Evolutionary conservation across 2,329 filamentous ascomycete genomes (phyloP), one percentile per base, ranked within the genome.

Genomic region (Hypoxylon sp.): DNA sequence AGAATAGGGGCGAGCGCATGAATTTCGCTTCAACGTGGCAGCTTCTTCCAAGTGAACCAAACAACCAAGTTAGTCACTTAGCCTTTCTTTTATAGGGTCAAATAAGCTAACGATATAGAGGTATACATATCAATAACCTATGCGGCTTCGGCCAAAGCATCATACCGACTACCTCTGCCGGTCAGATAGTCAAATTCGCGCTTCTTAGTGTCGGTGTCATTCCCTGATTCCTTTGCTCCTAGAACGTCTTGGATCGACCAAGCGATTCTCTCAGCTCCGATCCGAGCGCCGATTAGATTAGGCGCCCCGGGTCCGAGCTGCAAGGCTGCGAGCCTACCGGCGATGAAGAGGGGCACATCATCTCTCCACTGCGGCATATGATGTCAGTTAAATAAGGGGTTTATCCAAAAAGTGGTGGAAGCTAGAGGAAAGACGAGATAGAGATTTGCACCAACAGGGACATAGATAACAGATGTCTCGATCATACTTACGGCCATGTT

Each of bases 281-380:
- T 74, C 68, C 91, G 85, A 2, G 91, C 91, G 0, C 92, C 92
- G 26, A 91, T 91, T 2, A 94, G 80, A 74, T 94, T 94, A 0
- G 86, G 87, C 0, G 90, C 90, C 0, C 88, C 90, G 9, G 92
- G 91, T 0, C 92, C 91, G 0, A 95, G 78, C 60, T 88, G 83
- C 69, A 95, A 75, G 0, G 84, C 87, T 0, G 89, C 91, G 33
- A 94, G 78, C 54, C 87, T 82, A 1, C 91, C 92, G 0, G 89
- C 89, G 61, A 92, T 78, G 72, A 93, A 94, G 1, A 93, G 77
- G 1, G 92, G 92, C 0, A 95, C 85, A n/a, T 87, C 87, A 0
- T 89, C 82, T 36, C 82, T 82, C 92, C 91, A 95, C 84, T 66
- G 26, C 12, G 40, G 30, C n/a, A 32, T 16, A 44, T 32, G 4